phyloP scores from a whole-genome alignment of 371 early-diverging fungal species.

The Rhizomucor miehei region DNA sequence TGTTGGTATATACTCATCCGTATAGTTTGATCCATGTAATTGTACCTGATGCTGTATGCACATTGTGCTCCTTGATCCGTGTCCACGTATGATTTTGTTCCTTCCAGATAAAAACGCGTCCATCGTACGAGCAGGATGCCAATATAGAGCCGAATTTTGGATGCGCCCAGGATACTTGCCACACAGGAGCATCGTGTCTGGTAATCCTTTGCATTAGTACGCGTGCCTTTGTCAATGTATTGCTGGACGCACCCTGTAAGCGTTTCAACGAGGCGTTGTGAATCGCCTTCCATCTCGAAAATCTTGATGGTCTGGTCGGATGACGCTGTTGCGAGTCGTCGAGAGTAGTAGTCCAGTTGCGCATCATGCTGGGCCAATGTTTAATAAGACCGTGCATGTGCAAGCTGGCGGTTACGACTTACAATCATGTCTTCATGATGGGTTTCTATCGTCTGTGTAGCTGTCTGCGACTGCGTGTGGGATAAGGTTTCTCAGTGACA shows the following conservation, averaged over 20 bases:
- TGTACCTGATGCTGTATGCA: slow-evolving; percentile 86
- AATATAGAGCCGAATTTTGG: slow-evolving; percentile 95
- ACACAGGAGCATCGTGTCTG: slow-evolving; percentile 97
- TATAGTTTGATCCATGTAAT: not conserved
- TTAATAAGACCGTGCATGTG: not conserved
- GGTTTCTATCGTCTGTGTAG: slow-evolving; percentile 74
- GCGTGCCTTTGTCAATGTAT: not conserved
- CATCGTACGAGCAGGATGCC: slow-evolving; percentile 96
- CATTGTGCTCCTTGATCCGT: slow-evolving; percentile 86
- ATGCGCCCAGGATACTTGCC: slow-evolving; percentile 99
- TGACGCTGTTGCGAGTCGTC: slow-evolving; percentile 94
- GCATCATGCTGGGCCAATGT: slow-evolving; percentile 88
- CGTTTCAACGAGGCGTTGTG: slow-evolving; percentile 75
- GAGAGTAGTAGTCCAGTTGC: slow-evolving; percentile 97
- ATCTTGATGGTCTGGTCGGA: slow-evolving; percentile 93
- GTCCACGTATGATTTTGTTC: slow-evolving; percentile 86
- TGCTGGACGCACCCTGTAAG: slow-evolving; percentile 63
- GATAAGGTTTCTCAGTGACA: too few relatives aligned
- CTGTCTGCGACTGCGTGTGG: slow-evolving; percentile 23
- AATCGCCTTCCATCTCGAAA: slow-evolving; percentile 85
- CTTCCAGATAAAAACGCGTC: slow-evolving; percentile 93
- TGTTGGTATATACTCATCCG: not conserved
- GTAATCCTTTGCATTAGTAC: not conserved
- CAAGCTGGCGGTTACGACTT: slow-evolving; percentile 28
- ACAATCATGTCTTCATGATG: slow-evolving; percentile 95